Conservation (phyloP, 352 stramenopile genomes). For the Phytophthora parvispora region DNA sequence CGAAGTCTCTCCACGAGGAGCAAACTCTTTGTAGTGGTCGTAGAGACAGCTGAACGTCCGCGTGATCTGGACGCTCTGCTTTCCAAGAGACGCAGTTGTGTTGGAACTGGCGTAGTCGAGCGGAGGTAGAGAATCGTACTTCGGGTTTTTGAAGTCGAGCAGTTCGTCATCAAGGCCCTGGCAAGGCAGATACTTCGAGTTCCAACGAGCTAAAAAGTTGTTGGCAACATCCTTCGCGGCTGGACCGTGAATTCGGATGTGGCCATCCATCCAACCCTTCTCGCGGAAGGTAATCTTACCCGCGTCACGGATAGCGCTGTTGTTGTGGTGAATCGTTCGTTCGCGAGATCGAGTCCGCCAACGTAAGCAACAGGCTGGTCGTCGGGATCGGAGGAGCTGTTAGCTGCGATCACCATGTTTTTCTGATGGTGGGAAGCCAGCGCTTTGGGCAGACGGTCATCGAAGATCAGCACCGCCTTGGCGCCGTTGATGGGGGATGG, state of each 20-base stretch:
- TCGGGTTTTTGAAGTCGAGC: slow-evolving; percentile 58
- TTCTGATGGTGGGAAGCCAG: slow-evolving; percentile 63
- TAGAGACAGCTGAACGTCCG: slow-evolving; percentile 69
- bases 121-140: slow-evolving; percentile 12
- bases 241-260: slow-evolving; percentile 51
- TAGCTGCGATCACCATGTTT: slow-evolving; percentile 37
- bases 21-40: slow-evolving; percentile 56
- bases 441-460: slow-evolving; percentile 49
- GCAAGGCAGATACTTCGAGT: slow-evolving; percentile 39
- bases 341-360: slow-evolving; percentile 55
- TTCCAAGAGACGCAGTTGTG: slow-evolving; percentile 5
- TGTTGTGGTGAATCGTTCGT: slow-evolving; percentile 61
- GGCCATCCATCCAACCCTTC: slow-evolving; percentile 66
- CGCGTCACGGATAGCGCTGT: slow-evolving; percentile 37
- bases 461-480: slow-evolving; percentile 47
- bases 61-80: slow-evolving; percentile 44
- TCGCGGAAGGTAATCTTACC: slow-evolving; percentile 39
- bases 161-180: slow-evolving; percentile 37
- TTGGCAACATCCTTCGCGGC: slow-evolving; percentile 53
- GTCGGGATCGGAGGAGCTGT: slow-evolving; percentile 1
- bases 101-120: slow-evolving; percentile 11
- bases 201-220: slow-evolving; percentile 67
- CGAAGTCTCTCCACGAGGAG: slow-evolving; percentile 51
- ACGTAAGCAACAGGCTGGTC: slow-evolving; percentile 49
- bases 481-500: slow-evolving; percentile 19